Base-by-base conservation (phyloP, 2,329 filamentous ascomycete genomes). In the Colletotrichum camelliae region DNA sequence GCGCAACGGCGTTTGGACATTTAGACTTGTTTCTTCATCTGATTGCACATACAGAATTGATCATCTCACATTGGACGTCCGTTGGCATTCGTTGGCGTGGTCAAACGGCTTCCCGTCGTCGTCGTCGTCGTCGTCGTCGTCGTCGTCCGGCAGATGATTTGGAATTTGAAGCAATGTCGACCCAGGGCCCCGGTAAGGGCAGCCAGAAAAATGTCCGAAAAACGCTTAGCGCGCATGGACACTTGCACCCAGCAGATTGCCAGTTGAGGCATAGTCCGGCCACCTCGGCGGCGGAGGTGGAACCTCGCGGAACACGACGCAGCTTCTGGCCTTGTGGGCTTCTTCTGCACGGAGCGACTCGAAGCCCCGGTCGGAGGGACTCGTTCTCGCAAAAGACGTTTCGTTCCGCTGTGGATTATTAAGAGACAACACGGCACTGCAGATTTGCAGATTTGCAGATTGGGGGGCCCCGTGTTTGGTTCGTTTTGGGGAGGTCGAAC, bases 221-320 rank as follows among this genome's bases (percentile, higher is more conserved):
- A 18, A 5, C 31, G 71, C 18, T 31, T 70, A 74, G 67, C 58
- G 58, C 43, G n/a, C 67, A 15, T 29, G 13, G 29, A 37, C 43
- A 4, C 31, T 9, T n/a, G 6, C n/a, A 31, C 27, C n/a, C 29
- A 67, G 68, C 71, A 67, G 72, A 39, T 62, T 72, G 16, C 72
- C 69, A 67, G 55, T 72, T 39, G 61, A 43, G 69, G 69, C 69
- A 69, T 64, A 72, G 72, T 64, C 69, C 55, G 39, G 69, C 52
- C 29, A 64, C 69, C 73, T 75, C 73, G 69, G 73, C 64, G 29
- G 67, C 21, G 48, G 27, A 33, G 13, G 71, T 70, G 37, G 55
- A 57, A 31, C 24, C 27, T 21, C 29, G 64, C 67, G 67, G 67
- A 70, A 70, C 67, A 43, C 31, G 58, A 68, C 61, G 18, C 5